Evolutionary conservation across 345 rosid genomes (phyloP).

Genomic region (Eucalyptus cloeziana): DNA sequence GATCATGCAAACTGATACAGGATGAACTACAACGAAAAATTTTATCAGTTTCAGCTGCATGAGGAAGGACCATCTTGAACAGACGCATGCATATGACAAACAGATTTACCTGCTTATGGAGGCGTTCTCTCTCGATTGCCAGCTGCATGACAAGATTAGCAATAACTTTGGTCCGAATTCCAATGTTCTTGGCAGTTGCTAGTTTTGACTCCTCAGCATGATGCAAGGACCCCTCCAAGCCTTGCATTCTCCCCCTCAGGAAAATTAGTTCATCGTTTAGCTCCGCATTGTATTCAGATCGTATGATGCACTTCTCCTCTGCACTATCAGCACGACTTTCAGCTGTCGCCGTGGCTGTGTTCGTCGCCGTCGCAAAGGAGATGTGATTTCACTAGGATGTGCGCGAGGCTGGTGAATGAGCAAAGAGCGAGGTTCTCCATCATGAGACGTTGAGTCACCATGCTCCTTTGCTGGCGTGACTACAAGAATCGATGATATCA

Average conservation of each 20-base stretch:
- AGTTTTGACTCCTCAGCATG: slow-evolving; percentile 62
- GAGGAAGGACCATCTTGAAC: background rate
- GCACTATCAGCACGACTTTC: slow-evolving; percentile 65
- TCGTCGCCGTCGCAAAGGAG: background rate
- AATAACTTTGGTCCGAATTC: slow-evolving; percentile 51
- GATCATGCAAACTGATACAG: background rate
- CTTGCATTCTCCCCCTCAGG: slow-evolving; percentile 53
- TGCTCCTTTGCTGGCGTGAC: slow-evolving; percentile 34
- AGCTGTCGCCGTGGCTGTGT: slow-evolving; percentile 1
- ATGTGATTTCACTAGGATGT: slow-evolving; percentile 16
- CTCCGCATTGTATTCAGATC: slow-evolving; percentile 71
- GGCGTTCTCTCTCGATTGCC: slow-evolving; percentile 77
- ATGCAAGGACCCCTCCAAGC: slow-evolving; percentile 48
- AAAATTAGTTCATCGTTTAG: slow-evolving; percentile 55
- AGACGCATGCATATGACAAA: background rate
- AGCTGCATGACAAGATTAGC: slow-evolving; percentile 63
- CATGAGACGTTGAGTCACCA: slow-evolving; percentile 28
- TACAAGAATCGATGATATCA: slow-evolving; percentile 2
- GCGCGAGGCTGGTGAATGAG: slow-evolving; percentile 22
- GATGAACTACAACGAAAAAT: background rate
- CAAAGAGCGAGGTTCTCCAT: slow-evolving; percentile 36
- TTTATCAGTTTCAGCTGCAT: background rate
- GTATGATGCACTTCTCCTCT: slow-evolving; percentile 58
- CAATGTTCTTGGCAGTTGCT: slow-evolving; percentile 55
- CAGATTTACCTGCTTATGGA: slow-evolving; percentile 60